These are phyloP conservation scores for Pseudocercospora musae DNA, from an alignment of 2,329 filamentous ascomycete species.

Conservation along the genomic window DNA sequence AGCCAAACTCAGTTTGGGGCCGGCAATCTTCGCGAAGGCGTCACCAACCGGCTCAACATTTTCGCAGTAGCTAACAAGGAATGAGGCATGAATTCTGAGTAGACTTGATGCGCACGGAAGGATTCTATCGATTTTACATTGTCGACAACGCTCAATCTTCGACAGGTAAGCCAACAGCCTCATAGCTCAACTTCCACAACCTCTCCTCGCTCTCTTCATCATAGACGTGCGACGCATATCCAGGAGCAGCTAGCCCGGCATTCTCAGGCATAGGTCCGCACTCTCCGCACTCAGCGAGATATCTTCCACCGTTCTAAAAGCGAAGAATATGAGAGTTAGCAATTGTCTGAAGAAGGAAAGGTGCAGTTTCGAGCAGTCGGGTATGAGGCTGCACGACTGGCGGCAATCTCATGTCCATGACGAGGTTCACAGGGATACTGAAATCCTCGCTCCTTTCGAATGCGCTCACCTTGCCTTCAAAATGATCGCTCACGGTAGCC, in stretches of 20 bases:
- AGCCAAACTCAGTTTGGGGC: background rate
- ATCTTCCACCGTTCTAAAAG: background rate
- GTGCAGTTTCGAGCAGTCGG: background rate
- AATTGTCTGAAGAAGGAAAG: background rate
- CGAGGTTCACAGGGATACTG: background rate
- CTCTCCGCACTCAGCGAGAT: slow-evolving; percentile 36
- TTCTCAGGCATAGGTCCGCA: slow-evolving; percentile 30
- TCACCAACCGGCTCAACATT: background rate
- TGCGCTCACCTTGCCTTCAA: slow-evolving; percentile 35
- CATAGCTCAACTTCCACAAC: slow-evolving; percentile 44
- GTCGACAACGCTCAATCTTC: slow-evolving; percentile 2
- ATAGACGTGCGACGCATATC: slow-evolving; percentile 39
- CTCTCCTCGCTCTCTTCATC: slow-evolving; percentile 40
- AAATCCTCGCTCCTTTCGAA: background rate
- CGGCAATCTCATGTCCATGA: background rate
- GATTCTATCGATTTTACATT: background rate
- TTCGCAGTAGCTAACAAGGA: background rate
- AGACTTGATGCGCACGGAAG: background rate
- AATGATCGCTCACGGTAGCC: slow-evolving; percentile 43
- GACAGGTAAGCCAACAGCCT: slow-evolving; percentile 27
- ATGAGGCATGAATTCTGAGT: background rate
- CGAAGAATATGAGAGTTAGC: background rate
- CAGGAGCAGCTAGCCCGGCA: slow-evolving; percentile 22
- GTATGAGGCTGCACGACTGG: background rate
- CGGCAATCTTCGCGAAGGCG: background rate